Evolutionary conservation across 208 protist genomes (phyloP).

Genomic region (Leishmania guyanensis): DNA sequence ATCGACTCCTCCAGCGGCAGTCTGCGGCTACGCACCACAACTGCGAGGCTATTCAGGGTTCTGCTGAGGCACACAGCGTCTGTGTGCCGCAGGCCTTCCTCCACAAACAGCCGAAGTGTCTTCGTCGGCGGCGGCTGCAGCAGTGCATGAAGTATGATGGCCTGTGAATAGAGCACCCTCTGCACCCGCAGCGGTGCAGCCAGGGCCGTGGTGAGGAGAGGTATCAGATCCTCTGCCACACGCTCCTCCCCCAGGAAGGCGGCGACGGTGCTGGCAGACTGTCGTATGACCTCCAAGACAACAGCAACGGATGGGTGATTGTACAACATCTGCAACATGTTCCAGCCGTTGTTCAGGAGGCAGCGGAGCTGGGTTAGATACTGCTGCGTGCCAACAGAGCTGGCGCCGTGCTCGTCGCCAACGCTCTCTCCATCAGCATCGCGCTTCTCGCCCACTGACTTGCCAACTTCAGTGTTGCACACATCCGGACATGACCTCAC

Average conservation of each 20-base stretch:
- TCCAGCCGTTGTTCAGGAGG: conserved; percentile 67
- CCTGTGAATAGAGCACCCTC: conserved; percentile 56
- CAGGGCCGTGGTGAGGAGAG: conserved; percentile 69
- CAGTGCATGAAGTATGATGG: conserved; percentile 53
- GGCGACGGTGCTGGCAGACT: conserved; percentile 37
- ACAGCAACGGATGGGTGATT: conserved; percentile 41
- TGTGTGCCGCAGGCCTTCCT: conserved; percentile 64
- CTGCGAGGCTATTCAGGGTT: conserved; percentile 52
- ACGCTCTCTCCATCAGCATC: neutral
- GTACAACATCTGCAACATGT: conserved; percentile 56
- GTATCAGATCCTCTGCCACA: conserved; percentile 64
- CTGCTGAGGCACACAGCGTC: conserved; percentile 34
- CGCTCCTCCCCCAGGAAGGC: conserved; percentile 73
- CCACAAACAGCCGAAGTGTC: conserved; percentile 70
- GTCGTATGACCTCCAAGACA: conserved; percentile 40
- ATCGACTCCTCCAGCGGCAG: conserved; percentile 41
- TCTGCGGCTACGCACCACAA: conserved; percentile 36
- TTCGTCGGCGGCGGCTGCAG: conserved; percentile 42
- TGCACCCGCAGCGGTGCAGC: conserved; percentile 45
- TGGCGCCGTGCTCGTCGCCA: neutral
- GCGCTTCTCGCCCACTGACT: neutral
- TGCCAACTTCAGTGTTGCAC: neutral
- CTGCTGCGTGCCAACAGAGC: conserved; percentile 7
- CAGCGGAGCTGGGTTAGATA: conserved; percentile 46
- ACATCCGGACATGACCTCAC: neutral